These are phyloP conservation scores for Castanopsis chinensis DNA, from an alignment of 306 rosid genomes.

Conservation along the genomic window DNA sequence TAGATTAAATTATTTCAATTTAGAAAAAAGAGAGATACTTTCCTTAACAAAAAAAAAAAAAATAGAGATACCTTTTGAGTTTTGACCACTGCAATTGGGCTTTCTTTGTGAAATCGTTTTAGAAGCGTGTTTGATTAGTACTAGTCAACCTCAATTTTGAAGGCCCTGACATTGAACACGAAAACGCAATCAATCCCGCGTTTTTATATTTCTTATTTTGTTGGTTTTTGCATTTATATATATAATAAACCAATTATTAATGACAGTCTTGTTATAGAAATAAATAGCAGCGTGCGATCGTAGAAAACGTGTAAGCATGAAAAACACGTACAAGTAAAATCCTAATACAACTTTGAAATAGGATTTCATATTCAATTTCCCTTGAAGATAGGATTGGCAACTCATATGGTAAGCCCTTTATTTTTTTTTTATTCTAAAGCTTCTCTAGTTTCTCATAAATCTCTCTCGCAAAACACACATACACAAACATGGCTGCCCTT, in stretches of 20 bases:
- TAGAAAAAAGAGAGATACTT: no score
- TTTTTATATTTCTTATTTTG: background rate
- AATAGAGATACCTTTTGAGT: no score
- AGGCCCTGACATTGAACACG: background rate
- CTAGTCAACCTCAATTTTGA: background rate
- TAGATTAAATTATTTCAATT: no score
- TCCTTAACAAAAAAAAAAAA: no score
- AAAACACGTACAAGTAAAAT: background rate
- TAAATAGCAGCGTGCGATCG: background rate
- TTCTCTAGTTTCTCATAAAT: no score
- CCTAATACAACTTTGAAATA: background rate
- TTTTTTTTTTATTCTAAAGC: background rate
- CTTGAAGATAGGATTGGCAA: background rate
- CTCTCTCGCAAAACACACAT: background rate
- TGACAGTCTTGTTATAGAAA: no score
- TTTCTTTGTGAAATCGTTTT: background rate
- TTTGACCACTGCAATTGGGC: no score
- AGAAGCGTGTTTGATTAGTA: background rate
- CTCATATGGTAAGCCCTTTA: background rate
- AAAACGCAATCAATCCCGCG: background rate
- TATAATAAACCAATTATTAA: no score
- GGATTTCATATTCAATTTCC: no score
- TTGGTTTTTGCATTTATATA: background rate
- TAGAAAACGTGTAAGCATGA: background rate
- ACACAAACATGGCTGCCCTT: slow-evolving; percentile 26